Evolutionary conservation across 2,329 filamentous ascomycete species (phyloP).

Genomic region (Eurotiales sp.): DNA sequence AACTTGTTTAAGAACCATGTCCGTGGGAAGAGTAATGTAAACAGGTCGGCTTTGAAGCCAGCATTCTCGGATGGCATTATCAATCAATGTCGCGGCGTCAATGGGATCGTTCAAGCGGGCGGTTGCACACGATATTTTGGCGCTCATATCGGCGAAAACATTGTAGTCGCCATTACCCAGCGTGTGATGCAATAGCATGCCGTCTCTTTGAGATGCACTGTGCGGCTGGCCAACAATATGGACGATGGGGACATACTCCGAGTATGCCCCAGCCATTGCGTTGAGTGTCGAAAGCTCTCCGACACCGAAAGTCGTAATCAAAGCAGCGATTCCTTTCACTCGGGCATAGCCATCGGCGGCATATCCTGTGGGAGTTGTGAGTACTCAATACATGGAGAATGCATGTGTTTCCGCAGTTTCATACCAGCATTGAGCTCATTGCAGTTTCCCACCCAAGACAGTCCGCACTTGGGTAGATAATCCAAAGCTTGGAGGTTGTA

Average conservation of each 20-base stretch:
- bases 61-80: conserved; percentile 49
- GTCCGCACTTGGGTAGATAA: conserved; percentile 52
- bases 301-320: conserved; percentile 72
- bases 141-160: conserved; percentile 49
- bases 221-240: conserved; percentile 56
- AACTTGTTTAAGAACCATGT: conserved; percentile 63
- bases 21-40: conserved; percentile 55
- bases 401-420: conserved; percentile 6
- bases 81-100: conserved; percentile 49
- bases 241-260: conserved; percentile 66
- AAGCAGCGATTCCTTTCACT: conserved; percentile 63
- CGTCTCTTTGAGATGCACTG: conserved; percentile 41
- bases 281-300: conserved; percentile 67
- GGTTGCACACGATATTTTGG: conserved; percentile 49
- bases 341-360: conserved; percentile 73
- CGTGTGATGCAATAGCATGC: conserved; percentile 60
- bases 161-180: conserved; percentile 58
- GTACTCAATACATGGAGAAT: not conserved
- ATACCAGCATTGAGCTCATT: conserved; percentile 59
- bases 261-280: conserved; percentile 69
- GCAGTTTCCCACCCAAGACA: conserved; percentile 59
- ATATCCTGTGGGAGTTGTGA: conserved; percentile 49
- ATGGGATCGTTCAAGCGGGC: conserved; percentile 45
- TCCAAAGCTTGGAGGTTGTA: conserved; percentile 65
- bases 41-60: conserved; percentile 52